Evolutionary conservation across 768 basidiomycete species (phyloP), one percentile per base, ranked within the genome.

Genomic region (Paxillus rubicundulus): DNA sequence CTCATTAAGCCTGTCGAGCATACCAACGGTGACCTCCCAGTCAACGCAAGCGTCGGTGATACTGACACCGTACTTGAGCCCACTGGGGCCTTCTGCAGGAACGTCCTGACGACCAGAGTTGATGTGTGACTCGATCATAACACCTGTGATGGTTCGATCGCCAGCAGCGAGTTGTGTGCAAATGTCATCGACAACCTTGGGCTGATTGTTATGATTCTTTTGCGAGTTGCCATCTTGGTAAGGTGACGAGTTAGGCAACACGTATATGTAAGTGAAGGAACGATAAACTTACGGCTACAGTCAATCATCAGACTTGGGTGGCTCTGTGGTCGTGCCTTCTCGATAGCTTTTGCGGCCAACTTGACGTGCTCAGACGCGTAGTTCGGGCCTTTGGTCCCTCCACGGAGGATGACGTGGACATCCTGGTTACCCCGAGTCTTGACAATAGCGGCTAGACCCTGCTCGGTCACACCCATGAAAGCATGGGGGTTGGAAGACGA

Each of bases 111-210:
- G 77, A 17, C 96, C 96, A 45, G 86, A 87, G 64, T 89, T 87
- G 71, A 99, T 86, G 70, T 98, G 89, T 12, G 87, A 90, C 74
- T 99, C 96, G 66, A 99, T 82, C 96, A 99, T 98, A 52, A 98
- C 92, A 42, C 96, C 96, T 5, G 91, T 91, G 70, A 99, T 87
- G 61, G 78, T 76, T 52, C 69, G 76, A 49, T 79, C 74, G 24
- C 92, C 92, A 7, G 80, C 79, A 6, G 68, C 71, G 49, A 98
- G 81, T 71, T 98, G 96, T 3, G 69, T 72, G 69, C 84, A 85
- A 62, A 92, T 80, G 68, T 80, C 71, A 57, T 82, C 79, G 51
- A 91, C 64, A 39, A 92, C 91, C 59, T 84, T 83, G 16, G 93
- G 85, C 70, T 97, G 95, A 72, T 95, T 96, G 64, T 82, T 81